These are phyloP conservation scores for Daldinia loculata DNA, from an alignment of 495 filamentous ascomycete genomes.

Conservation along the genomic window DNA sequence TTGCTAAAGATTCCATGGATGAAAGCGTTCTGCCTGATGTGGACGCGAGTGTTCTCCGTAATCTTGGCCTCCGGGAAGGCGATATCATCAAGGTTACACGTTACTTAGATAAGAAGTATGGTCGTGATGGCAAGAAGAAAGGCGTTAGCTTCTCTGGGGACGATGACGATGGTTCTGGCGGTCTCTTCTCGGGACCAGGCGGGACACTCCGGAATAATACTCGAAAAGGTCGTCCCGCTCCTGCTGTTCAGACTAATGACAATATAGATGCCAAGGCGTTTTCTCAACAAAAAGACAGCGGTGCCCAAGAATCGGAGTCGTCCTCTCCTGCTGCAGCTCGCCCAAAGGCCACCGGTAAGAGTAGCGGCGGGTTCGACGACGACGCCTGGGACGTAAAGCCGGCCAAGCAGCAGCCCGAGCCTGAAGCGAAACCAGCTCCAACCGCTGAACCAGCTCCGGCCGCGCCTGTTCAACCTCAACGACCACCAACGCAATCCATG, in stretches of 20 bases:
- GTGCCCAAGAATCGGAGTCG: constrained; percentile 58
- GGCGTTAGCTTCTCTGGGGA: constrained; percentile 70
- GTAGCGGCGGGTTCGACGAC: constrained; percentile 83
- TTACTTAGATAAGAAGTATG: constrained; percentile 81
- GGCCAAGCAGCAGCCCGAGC: constrained; percentile 69
- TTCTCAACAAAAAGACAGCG: constrained; percentile 63
- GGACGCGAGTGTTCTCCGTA: constrained; percentile 79
- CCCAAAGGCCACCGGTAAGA: constrained; percentile 57
- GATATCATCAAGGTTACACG: constrained; percentile 97
- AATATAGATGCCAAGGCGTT: constrained; percentile 89
- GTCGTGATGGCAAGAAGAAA: constrained; percentile 69
- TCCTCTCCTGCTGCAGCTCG: constrained; percentile 52
- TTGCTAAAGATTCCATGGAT: constrained; percentile 91
- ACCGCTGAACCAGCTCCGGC: constrained; percentile 43
- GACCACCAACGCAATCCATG: constrained; percentile 73
- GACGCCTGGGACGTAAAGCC: constrained; percentile 98
- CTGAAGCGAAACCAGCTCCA: constrained; percentile 44
- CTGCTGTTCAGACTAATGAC: constrained; percentile 82
- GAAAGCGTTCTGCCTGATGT: constrained; percentile 90
- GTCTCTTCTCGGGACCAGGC: constrained; percentile 91
- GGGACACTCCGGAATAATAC: constrained; percentile 92
- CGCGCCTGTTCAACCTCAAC: constrained; percentile 52
- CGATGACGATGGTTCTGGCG: constrained; percentile 48
- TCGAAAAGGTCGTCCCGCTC: constrained; percentile 88
- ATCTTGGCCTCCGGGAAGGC: constrained; percentile 89